Evolutionary conservation across 2,329 filamentous ascomycete species (phyloP), one percentile per base, ranked within the genome.

Genomic region (Pseudogymnoascus sp.): DNA sequence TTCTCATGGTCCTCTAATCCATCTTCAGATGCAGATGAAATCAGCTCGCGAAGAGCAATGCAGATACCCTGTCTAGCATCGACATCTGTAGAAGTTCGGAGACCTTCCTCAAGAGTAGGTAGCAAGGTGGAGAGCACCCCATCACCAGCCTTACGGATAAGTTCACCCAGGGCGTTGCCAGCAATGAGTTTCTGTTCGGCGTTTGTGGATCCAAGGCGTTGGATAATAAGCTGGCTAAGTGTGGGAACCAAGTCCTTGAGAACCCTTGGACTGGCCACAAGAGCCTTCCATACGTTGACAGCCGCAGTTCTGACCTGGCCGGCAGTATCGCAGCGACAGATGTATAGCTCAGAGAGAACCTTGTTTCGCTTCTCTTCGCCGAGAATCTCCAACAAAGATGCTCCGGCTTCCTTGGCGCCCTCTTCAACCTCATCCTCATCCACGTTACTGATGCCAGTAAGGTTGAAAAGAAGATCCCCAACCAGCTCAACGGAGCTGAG

Each of bases 161-260:
- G 85, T 74, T 99, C 94, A 71, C 94, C 94, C 62, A 99, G 82
- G 58, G 94, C 92, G 74, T 97, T 97, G 74, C 93, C 93, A 67
- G 95, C 94, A 79, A 99, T 99, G 69, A 96, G 89, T 79, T 97
- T 97, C 75, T 99, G 94, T 74, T 99, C 94, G 87, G 96, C 92
- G 72, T 97, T 97, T 52, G 92, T 89, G 74, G 92, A 97, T 65
- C 92, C 94, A 68, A 99, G 83, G 58, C 94, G 89, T 64, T 90
- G 87, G 73, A 99, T 97, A 69, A 99, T 88, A 66, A 99, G 86
- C 73, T 97, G 92, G 5, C 92, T 96, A 64, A 99, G 87, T 1
- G 92, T 97, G 48, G 94, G 93, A 55, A 97, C 88, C 70, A 99
- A 84, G 73, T 99, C 94, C 78, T 96, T 96, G 70, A 99, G 86